Evolutionary conservation across 2,329 filamentous ascomycete species (phyloP).

Genomic region (Alternaria dauci): DNA sequence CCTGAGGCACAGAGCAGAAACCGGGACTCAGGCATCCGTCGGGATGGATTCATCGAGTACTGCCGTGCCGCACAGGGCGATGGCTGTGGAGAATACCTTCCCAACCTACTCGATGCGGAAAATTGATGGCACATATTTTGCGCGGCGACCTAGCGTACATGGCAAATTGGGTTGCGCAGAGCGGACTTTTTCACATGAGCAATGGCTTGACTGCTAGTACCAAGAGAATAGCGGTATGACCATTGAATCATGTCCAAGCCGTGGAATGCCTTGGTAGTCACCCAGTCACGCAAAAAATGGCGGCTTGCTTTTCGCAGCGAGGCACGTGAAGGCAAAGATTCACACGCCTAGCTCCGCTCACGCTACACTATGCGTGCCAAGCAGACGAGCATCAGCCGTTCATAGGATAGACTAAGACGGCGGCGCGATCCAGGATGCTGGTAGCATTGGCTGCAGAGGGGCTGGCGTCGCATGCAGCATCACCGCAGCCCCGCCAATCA

Average conservation of each 20-base stretch:
- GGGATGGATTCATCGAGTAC: constrained; percentile 19
- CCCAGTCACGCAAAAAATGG: not conserved
- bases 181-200: not conserved
- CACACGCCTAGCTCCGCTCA: constrained; percentile 17
- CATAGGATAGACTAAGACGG: constrained; percentile 25
- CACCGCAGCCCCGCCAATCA: constrained; percentile 31
- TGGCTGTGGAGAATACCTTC: constrained; percentile 11
- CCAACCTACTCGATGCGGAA: constrained; percentile 10
- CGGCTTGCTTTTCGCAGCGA: constrained; percentile 11
- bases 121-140: constrained; percentile 3
- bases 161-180: not conserved
- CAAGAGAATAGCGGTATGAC: constrained; percentile 19
- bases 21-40: constrained; percentile 49
- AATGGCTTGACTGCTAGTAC: not conserved
- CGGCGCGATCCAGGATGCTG: constrained; percentile 28
- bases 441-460: constrained; percentile 30
- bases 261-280: not conserved
- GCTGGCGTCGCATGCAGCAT: constrained; percentile 36
- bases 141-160: not conserved
- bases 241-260: not conserved
- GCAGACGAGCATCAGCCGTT: constrained; percentile 17
- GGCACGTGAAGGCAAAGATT: constrained; percentile 32
- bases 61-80: constrained; percentile 15
- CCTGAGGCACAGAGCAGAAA: constrained; percentile 40
- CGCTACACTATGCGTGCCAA: constrained; percentile 23